Conservation (phyloP, 257 asterid genomes). For the Fraxinus quadrangulata region DNA sequence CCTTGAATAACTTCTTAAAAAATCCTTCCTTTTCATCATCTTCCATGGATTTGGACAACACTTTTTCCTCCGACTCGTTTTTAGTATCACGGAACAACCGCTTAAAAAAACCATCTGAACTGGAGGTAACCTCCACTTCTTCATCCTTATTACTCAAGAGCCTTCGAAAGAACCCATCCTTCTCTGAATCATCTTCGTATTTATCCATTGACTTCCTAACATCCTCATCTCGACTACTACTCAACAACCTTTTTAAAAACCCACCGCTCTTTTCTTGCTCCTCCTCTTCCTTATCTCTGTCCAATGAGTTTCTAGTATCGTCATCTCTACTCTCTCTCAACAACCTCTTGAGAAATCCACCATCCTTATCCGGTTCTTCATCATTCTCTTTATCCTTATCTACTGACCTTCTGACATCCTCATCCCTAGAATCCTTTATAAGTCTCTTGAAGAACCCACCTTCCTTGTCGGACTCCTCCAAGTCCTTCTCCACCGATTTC, state of each 20-base stretch:
- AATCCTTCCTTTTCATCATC: slow-evolving; percentile 83
- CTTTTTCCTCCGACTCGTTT: slow-evolving; percentile 63
- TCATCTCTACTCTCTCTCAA: slow-evolving; percentile 56
- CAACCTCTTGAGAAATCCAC: slow-evolving; percentile 63
- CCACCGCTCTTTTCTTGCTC: slow-evolving; percentile 67
- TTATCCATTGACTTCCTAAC: slow-evolving; percentile 56
- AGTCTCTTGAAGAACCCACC: slow-evolving; percentile 81
- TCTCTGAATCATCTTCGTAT: slow-evolving; percentile 67
- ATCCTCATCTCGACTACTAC: slow-evolving; percentile 66
- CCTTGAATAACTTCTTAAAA: slow-evolving; percentile 75
- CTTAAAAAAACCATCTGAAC: slow-evolving; percentile 52
- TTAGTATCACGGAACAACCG: slow-evolving; percentile 71
- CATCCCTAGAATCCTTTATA: slow-evolving; percentile 79
- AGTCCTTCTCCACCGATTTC: slow-evolving; percentile 76
- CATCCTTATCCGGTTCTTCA: slow-evolving; percentile 61
- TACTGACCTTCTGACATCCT: slow-evolving; percentile 57
- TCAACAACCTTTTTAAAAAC: slow-evolving; percentile 68
- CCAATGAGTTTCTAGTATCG: slow-evolving; percentile 36
- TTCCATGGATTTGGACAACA: slow-evolving; percentile 53
- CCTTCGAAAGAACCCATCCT: slow-evolving; percentile 78
- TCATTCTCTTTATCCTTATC: slow-evolving; percentile 62
- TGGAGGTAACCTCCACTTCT: slow-evolving; percentile 53
- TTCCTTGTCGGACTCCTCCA: slow-evolving; percentile 70
- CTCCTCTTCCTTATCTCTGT: slow-evolving; percentile 45
- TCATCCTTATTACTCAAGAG: slow-evolving; percentile 56